Evolutionary conservation across 768 basidiomycete genomes (phyloP), one percentile per base, ranked within the genome.

Genomic region (Kwoniella europaea): DNA sequence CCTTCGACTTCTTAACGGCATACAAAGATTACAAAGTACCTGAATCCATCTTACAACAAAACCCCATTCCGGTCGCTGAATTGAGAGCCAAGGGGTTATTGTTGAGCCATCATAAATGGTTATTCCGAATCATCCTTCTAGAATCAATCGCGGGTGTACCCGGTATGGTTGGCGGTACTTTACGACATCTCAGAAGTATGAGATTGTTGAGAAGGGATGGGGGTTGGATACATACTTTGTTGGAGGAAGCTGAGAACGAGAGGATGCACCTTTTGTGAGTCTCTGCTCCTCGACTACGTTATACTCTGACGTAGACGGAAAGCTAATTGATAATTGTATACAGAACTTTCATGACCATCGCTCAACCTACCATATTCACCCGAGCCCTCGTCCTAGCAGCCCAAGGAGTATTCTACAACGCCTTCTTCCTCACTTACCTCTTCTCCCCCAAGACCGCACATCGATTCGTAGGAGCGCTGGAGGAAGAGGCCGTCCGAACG

Each of bases 201-300:
- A 89, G 97, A 52, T 86, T 94, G 46, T 92, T 98, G 91, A 91
- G 86, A 75, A 86, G 88, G 69, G 88, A 89, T 76, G 86, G 86
- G 29, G 87, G 88, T 46, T 94, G 94, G 94, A 97, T 97, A 73
- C 92, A 94, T 82, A 95, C 93, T 6, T 88, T 93, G 55, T 85
- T 97, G 18, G 91, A 94, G 81, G 96, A 97, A 85, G 94, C 94
- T 13, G 94, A 98, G 81, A 98, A 98, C 81, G 96, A 99, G 85
- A 87, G 96, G 44, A 96, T 97, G 92, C 94, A 96, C 83, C 86
- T 95, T 63, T 91, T 95, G 91, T 92, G 70, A 78, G 88, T 82
- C 29, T 18, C 27, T 35, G 44, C 20, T 71, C 67, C 77, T 77
- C 24, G 29, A 27, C 27, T 20, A 41, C 41, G 12, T 12, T n/a